Conservation (phyloP, 495 filamentous ascomycete genomes). For the Neurospora hispaniola region DNA sequence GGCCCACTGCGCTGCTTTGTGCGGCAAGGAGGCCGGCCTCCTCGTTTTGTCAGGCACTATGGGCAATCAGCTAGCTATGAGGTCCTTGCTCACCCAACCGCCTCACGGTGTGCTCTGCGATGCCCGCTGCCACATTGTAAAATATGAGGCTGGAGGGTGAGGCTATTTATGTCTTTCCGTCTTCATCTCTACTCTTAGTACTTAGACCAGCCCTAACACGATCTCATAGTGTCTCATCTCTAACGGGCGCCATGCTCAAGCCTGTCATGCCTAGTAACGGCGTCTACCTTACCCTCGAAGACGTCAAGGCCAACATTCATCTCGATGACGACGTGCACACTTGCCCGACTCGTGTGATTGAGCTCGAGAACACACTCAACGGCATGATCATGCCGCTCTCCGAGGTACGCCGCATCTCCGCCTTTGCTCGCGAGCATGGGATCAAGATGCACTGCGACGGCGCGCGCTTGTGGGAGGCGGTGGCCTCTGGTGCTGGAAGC, state of each 20-base stretch:
- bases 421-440: slow-evolving; percentile 55
- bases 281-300: slow-evolving; percentile 63
- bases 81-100: slow-evolving; percentile 56
- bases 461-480: slow-evolving; percentile 73
- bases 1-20: slow-evolving; percentile 54
- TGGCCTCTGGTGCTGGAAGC: slow-evolving; percentile 46
- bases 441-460: slow-evolving; percentile 78
- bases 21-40: slow-evolving; percentile 60
- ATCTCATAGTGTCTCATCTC: slow-evolving; percentile 34
- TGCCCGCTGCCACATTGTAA: slow-evolving; percentile 52
- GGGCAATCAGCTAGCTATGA: slow-evolving; percentile 71
- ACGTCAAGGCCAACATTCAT: slow-evolving; percentile 47
- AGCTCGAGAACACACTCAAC: slow-evolving; percentile 74
- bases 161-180: not conserved
- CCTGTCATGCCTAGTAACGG: slow-evolving; percentile 53
- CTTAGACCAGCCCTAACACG: not conserved
- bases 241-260: slow-evolving; percentile 51
- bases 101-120: slow-evolving; percentile 65
- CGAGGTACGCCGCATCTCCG: slow-evolving; percentile 55
- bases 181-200: not conserved
- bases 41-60: slow-evolving; percentile 86
- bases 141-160: slow-evolving; percentile 63
- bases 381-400: slow-evolving; percentile 67
- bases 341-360: slow-evolving; percentile 70
- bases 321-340: slow-evolving; percentile 42